These are phyloP conservation scores for Phytophthora pisi DNA, from an alignment of 352 stramenopile genomes.

Conservation along the genomic window DNA sequence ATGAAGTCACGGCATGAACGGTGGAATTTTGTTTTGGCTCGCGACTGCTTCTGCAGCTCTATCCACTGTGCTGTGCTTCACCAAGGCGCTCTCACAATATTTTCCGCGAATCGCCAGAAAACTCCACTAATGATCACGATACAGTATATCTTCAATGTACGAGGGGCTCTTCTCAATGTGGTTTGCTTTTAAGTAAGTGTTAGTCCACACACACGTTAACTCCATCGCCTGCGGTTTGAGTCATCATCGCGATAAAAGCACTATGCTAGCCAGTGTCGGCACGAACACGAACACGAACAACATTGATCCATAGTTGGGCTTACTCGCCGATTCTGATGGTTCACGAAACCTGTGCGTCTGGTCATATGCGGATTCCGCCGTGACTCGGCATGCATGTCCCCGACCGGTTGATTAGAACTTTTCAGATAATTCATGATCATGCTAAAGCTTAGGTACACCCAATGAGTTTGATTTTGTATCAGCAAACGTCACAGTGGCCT, in stretches of 20 bases:
- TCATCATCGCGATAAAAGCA: constrained; percentile 6
- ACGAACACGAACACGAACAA: not conserved
- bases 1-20: no score
- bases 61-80: no score
- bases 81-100: no score
- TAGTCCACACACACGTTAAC: not conserved
- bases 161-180: no score
- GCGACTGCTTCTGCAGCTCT: no score
- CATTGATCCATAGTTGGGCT: not conserved
- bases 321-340: not conserved
- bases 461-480: not conserved
- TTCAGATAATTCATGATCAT: not conserved
- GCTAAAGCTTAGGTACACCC: no score
- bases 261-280: not conserved
- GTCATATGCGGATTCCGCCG: no score
- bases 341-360: not conserved
- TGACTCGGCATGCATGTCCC: not conserved
- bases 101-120: no score
- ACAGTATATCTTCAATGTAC: no score
- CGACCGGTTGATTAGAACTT: not conserved
- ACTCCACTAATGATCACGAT: no score
- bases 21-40: no score
- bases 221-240: constrained; percentile 4
- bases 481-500: not conserved
- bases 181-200: no score